phyloP scores from a whole-genome alignment of 768 basidiomycete genomes.

The Sarcodon aspratus region DNA sequence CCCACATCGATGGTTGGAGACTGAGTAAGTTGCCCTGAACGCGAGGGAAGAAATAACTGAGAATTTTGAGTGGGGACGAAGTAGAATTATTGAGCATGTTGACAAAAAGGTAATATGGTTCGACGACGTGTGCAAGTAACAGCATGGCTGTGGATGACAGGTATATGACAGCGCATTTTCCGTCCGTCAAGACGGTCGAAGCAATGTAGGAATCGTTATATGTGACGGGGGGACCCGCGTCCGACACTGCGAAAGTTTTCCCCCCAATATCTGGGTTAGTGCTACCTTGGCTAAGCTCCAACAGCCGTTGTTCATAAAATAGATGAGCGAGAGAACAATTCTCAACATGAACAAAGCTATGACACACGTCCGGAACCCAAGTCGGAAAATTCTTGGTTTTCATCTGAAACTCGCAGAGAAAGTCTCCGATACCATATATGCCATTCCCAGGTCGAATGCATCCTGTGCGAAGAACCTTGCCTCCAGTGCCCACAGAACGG shows the following conservation, averaged over 20 bases:
- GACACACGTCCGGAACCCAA: constrained; percentile 46
- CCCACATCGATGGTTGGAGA: constrained; percentile 28
- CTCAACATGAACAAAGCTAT: constrained; percentile 66
- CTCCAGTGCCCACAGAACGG: constrained; percentile 21
- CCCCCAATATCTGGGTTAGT: constrained; percentile 59
- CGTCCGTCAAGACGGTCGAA: constrained; percentile 44
- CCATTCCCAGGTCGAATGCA: constrained; percentile 74
- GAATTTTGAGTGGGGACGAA: constrained; percentile 15
- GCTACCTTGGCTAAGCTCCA: constrained; percentile 34
- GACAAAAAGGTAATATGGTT: constrained; percentile 40
- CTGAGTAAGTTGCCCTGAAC: constrained; percentile 20
- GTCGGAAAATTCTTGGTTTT: constrained; percentile 46
- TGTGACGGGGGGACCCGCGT: constrained; percentile 52
- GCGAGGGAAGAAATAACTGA: constrained; percentile 19
- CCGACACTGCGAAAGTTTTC: constrained; percentile 53
- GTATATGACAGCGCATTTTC: constrained; percentile 40
- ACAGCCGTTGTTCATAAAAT: constrained; percentile 59
- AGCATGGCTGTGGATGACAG: constrained; percentile 58
- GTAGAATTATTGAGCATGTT: constrained; percentile 23
- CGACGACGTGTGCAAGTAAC: constrained; percentile 45
- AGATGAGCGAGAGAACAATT: constrained; percentile 66
- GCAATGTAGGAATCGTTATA: constrained; percentile 51
- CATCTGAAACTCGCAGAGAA: constrained; percentile 54
- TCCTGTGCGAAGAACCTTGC: constrained; percentile 45
- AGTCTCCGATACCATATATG: constrained; percentile 64